These are phyloP conservation scores for Hamamelis virginiana DNA, from an alignment of 164 flowering plant species.

Conservation along the genomic window DNA sequence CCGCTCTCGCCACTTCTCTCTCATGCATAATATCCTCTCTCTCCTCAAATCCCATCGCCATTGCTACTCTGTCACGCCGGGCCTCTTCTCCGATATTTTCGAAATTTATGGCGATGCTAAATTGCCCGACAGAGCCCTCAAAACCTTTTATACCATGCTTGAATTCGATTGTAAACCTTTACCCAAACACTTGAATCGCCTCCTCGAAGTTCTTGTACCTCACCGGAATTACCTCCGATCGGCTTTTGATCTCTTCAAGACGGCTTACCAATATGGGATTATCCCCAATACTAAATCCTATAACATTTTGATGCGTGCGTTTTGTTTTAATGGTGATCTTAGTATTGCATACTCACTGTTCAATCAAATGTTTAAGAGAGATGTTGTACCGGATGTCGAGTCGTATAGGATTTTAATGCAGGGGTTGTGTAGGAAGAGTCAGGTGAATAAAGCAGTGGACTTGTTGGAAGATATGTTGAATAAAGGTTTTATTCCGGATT, in stretches of 20 bases:
- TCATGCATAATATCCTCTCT: conserved; percentile 45
- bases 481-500: conserved; percentile 88
- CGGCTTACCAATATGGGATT: conserved; percentile 47
- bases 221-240: conserved; percentile 43
- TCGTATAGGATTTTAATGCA: conserved; percentile 81
- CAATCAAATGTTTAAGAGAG: conserved; percentile 76
- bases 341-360: conserved; percentile 74
- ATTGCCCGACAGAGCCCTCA: conserved; percentile 55
- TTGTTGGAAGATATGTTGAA: conserved; percentile 91
- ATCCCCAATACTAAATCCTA: conserved; percentile 55
- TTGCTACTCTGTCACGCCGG: conserved; percentile 31
- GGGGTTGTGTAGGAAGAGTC: conserved; percentile 82
- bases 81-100: conserved; percentile 55
- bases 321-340: conserved; percentile 56
- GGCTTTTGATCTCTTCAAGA: conserved; percentile 65
- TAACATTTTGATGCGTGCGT: conserved; percentile 77
- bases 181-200: conserved; percentile 57
- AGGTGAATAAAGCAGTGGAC: conserved; percentile 66
- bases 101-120: conserved; percentile 61
- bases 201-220: conserved; percentile 54
- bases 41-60: conserved; percentile 33
- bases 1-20: conserved; percentile 56
- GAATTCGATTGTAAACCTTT: conserved; percentile 56
- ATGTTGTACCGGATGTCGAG: conserved; percentile 67
- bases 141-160: conserved; percentile 57